Evolutionary conservation across 2,329 filamentous ascomycete genomes (phyloP), one percentile per base, ranked within the genome.

Genomic region (Myriangium duriaei): DNA sequence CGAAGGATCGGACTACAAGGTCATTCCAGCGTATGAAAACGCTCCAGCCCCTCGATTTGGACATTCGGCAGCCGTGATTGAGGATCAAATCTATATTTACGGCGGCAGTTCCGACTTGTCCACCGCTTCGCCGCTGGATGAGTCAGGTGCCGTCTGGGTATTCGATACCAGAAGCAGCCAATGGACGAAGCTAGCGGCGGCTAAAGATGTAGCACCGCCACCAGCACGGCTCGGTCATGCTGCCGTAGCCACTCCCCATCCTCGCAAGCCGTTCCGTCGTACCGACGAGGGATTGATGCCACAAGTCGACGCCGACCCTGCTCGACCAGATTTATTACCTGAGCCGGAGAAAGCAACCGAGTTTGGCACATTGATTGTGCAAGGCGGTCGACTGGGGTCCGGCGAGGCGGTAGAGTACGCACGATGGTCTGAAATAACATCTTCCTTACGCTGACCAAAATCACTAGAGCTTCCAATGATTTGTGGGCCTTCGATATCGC

Each of bases 401-500:
- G 1, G 52, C 44, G 5, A 45, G 43, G 9, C 46, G 56, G 2
- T 43, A 37, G 13, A 13, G 34, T 9, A 6, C 9, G n/a, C 6
- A 29, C 13, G 13, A 10, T 14, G 9, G 4, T 10, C 9, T 17
- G 17, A 10, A 15, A 28, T 10, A 11, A 10, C 16, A 13, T 10
- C 14, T 10, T 5, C 24, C 37, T 40, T 7, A 40, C 21, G n/a
- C 2, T 6, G 4, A 5, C 4, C n/a, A 41, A 32, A n/a, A 4
- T 14, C 39, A 2, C 30, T 60, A 6, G n/a, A n/a, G n/a, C n/a
- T n/a, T n/a, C n/a, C n/a, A 59, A 55, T 6, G 71, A 74, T 44
- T 61, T 63, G 6, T 69, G 71, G 59, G 56, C 65, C 24, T 73
- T 71, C 46, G 63, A 71, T 41, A 58, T 69, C 29, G 54, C 55